These are phyloP conservation scores for Podaxis carcinomalis DNA, from an alignment of 768 basidiomycete species.

Conservation along the genomic window DNA sequence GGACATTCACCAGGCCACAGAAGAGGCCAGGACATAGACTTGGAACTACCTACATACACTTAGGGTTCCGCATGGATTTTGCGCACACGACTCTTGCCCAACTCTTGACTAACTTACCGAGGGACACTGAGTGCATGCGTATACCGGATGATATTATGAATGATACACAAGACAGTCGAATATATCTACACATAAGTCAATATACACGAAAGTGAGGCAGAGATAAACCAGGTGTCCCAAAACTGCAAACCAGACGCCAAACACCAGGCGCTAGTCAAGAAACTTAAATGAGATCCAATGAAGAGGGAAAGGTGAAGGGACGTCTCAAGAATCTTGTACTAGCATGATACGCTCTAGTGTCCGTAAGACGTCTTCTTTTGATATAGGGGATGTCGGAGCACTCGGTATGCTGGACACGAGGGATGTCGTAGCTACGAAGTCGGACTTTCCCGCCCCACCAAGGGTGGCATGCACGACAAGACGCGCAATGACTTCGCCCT, in stretches of 20 bases:
- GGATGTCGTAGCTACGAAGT: neutral
- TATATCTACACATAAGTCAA: neutral
- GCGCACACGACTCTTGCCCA: too few relatives aligned
- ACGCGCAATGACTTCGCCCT: constrained; percentile 84
- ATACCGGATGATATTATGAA: too few relatives aligned
- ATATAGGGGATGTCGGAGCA: constrained; percentile 17
- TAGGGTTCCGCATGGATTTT: too few relatives aligned
- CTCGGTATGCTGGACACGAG: neutral
- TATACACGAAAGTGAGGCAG: neutral
- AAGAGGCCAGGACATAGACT: too few relatives aligned
- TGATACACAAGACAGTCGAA: too few relatives aligned
- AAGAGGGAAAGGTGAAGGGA: neutral
- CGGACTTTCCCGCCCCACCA: constrained; percentile 14
- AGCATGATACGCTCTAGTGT: constrained; percentile 38
- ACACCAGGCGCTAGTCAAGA: too few relatives aligned
- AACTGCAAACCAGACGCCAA: neutral
- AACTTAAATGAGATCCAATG: neutral
- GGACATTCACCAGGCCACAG: too few relatives aligned
- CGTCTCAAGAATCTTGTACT: neutral
- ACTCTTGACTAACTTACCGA: too few relatives aligned
- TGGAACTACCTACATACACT: too few relatives aligned
- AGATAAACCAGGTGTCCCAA: neutral
- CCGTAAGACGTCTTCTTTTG: constrained; percentile 35
- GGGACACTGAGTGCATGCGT: too few relatives aligned
- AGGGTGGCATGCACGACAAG: constrained; percentile 63